Conservation (phyloP, 306 rosid genomes). For the Clitoria ternatea region DNA sequence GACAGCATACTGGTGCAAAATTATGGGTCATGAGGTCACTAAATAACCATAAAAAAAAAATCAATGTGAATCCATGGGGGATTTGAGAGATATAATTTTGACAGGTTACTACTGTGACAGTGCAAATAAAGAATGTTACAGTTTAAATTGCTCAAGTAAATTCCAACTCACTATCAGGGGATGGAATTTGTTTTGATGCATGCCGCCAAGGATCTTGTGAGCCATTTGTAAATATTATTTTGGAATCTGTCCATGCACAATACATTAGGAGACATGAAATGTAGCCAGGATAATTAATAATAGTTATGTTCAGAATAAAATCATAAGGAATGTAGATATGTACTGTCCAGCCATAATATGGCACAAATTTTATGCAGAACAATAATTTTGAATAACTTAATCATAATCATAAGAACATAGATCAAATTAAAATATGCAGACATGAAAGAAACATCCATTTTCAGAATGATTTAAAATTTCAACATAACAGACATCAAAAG, state of each 20-base stretch:
- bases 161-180: conserved; percentile 72
- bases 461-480: not conserved
- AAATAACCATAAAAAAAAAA: not conserved
- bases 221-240: conserved; percentile 82
- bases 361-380: no score
- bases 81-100: no score
- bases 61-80: no score
- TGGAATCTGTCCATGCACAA: conserved; percentile 60
- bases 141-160: not conserved
- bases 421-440: not conserved
- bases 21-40: no score
- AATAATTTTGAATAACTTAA: not conserved
- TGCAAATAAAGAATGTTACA: not conserved
- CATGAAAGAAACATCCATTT: not conserved
- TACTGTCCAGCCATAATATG: no score
- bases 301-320: conserved; percentile 1
- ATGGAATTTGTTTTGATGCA: conserved; percentile 80
- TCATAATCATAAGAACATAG: not conserved
- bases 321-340: not conserved
- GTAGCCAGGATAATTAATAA: not conserved
- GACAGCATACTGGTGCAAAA: no score
- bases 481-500: not conserved
- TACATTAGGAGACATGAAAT: conserved; percentile 22
- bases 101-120: not conserved
- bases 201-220: conserved; percentile 99